Conservation (phyloP, 2,329 filamentous ascomycete species). For the Sphaceloma murrayae region DNA sequence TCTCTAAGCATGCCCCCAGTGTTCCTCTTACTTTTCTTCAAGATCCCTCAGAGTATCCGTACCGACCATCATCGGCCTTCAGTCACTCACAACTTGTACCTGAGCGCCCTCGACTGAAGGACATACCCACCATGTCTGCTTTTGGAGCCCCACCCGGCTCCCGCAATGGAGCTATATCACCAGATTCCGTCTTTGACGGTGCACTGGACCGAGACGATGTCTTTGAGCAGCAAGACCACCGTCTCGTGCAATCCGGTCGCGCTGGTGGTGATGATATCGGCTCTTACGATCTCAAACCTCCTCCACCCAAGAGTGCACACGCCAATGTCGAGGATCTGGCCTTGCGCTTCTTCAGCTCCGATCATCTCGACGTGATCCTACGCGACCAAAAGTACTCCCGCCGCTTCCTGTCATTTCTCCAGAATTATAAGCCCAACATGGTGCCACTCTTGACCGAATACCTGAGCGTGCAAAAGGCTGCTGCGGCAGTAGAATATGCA, state of each 20-base stretch:
- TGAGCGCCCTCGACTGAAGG: conserved; percentile 3
- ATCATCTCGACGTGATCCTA: conserved; percentile 36
- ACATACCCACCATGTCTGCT: conserved; percentile 9
- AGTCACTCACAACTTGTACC: conserved; percentile 14
- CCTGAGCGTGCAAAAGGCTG: conserved; percentile 34
- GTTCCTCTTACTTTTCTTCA: background rate
- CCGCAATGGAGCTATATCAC: conserved; percentile 1
- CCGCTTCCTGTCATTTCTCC: conserved; percentile 33
- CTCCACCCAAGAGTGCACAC: conserved; percentile 27
- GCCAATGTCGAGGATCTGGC: conserved; percentile 31
- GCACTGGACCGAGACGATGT: background rate
- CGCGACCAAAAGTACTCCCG: conserved; percentile 29
- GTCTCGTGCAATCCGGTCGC: background rate
- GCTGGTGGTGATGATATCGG: conserved; percentile 22
- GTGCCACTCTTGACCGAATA: conserved; percentile 31
- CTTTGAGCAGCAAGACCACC: background rate
- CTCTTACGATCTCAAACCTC: conserved; percentile 34
- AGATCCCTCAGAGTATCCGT: background rate
- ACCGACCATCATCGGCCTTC: conserved; percentile 9
- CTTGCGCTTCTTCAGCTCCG: conserved; percentile 34
- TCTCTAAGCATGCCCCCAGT: conserved; percentile 1
- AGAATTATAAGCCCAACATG: conserved; percentile 31
- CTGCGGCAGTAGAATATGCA: conserved; percentile 36
- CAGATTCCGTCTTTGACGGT: conserved; percentile 9
- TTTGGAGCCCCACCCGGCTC: conserved; percentile 6